Conservation (phyloP, 768 basidiomycete genomes). For the Coprinopsis sp. region DNA sequence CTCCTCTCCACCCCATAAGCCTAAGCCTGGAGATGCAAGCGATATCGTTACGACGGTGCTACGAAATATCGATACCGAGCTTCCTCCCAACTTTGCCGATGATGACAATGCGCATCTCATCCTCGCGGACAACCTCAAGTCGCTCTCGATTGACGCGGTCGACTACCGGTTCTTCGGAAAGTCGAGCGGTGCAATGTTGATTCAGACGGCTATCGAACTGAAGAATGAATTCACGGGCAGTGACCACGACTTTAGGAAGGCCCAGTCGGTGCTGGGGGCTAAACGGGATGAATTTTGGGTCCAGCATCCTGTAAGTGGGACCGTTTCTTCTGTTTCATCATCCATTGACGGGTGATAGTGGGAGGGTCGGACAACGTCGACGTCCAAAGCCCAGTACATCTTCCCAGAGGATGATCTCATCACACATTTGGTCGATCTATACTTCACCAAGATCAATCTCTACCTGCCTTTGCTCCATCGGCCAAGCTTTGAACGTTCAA, state of each 20-base stretch:
- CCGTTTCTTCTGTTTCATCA: too few species aligned
- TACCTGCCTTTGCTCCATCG: constrained; percentile 68
- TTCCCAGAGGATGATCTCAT: constrained; percentile 55
- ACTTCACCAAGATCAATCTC: constrained; percentile 57
- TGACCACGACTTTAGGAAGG: constrained; percentile 12
- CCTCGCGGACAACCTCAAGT: constrained; percentile 32
- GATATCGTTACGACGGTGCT: constrained; percentile 32
- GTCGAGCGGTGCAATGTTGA: constrained; percentile 50
- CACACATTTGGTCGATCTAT: constrained; percentile 50
- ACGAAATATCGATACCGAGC: constrained; percentile 21
- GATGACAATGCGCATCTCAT: constrained; percentile 35
- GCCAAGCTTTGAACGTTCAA: constrained; percentile 54
- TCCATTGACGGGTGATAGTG: constrained; percentile 32
- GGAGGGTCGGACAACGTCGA: constrained; percentile 24
- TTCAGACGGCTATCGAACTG: constrained; percentile 51
- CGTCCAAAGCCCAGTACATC: constrained; percentile 22
- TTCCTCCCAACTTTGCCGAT: constrained; percentile 12
- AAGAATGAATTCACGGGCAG: constrained; percentile 51
- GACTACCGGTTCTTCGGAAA: constrained; percentile 52
- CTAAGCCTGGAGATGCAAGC: constrained; percentile 1
- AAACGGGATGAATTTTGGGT: constrained; percentile 36
- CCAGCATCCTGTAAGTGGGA: constrained; percentile 27
- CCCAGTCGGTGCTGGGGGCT: constrained; percentile 14
- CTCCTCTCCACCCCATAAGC: constrained; percentile 6
- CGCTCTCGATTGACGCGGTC: constrained; percentile 27